Base-by-base conservation (phyloP, 208 protist species). In the Kentomonas sorsogonicus region DNA sequence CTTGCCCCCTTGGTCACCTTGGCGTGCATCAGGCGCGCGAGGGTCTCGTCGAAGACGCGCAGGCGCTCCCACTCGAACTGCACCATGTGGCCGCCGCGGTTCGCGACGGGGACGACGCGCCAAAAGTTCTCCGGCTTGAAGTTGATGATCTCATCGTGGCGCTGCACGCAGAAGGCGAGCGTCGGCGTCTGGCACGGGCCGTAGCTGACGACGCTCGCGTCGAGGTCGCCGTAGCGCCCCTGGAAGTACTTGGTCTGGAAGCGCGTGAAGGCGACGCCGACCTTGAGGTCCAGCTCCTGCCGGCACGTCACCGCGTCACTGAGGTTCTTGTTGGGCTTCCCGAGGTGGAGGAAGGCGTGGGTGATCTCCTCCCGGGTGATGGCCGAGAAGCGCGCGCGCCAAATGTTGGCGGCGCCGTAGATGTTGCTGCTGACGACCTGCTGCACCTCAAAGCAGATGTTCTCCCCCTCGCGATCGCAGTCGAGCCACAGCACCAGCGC, bases 401-500 rank as follows among this genome's bases (percentile, higher is more conserved):
- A 96, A 23, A 98, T 94, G 47, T 68, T 82, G 43, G 77, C 63
- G 33, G 74, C 50, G 38, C 68, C 59, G 33, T 72, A 74, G 44
- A 93, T 89, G 47, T 62, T 58, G 9, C 66, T 60, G 20, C 60
- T 63, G 45, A 93, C 84, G 15, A 91, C 84, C 51, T 93, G 72
- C 69, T 98, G 86, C 53, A 98, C 92, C 72, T 98, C 96, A 72
- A 98, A 98, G 73, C 93, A 98, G 53, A 99, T 98, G 62, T 99
- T 98, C 72, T 99, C 95, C 13, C 97, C 97, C 56, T 99, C 97
- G 16, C 95, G 79, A 79, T 99, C 97, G 63, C 94, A 98, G 62
- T 99, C 97, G 1, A 98, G 77, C 85, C 91, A 97, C 20, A 98
- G 70, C 6, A 98, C 86, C 22, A 98, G 69, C 41, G 80, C 76